Percentiles rank a stretch among this genome's conserved stretches.
Conservation (phyloP, 257 asterid genomes). For the Leptodermis oblonga region DNA sequence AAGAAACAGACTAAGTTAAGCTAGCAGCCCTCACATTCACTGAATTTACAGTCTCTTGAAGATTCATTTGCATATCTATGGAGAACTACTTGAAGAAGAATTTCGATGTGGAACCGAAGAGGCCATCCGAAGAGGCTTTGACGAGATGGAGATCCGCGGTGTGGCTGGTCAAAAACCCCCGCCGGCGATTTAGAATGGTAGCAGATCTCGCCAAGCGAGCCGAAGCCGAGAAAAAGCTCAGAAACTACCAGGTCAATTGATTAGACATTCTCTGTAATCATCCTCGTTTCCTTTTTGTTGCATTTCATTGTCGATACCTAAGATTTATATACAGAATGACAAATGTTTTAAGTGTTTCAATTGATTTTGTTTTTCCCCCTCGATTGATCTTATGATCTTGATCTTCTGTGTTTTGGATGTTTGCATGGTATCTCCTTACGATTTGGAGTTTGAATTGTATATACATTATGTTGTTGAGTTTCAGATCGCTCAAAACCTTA, state of each 20-base stretch:
- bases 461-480: no score
- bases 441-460: no score
- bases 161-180: slow-evolving; percentile 81
- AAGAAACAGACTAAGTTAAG: not conserved
- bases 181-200: slow-evolving; percentile 79
- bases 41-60: not conserved
- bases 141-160: slow-evolving; percentile 74
- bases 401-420: no score
- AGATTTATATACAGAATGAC: no score
- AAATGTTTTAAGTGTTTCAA: no score
- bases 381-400: no score
- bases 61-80: slow-evolving; percentile 23
- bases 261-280: no score
- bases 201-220: slow-evolving; percentile 88
- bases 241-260: slow-evolving; percentile 66
- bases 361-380: no score
- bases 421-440: no score
- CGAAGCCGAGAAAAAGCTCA: slow-evolving; percentile 53
- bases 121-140: slow-evolving; percentile 69
- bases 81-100: slow-evolving; percentile 61
- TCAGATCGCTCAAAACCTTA: no score
- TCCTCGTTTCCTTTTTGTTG: not conserved
- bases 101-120: slow-evolving; percentile 57
- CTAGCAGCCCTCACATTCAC: not conserved
- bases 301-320: not conserved